Conservation (phyloP, 371 early-diverging fungal genomes). For the Rhizopus stolonifer region DNA sequence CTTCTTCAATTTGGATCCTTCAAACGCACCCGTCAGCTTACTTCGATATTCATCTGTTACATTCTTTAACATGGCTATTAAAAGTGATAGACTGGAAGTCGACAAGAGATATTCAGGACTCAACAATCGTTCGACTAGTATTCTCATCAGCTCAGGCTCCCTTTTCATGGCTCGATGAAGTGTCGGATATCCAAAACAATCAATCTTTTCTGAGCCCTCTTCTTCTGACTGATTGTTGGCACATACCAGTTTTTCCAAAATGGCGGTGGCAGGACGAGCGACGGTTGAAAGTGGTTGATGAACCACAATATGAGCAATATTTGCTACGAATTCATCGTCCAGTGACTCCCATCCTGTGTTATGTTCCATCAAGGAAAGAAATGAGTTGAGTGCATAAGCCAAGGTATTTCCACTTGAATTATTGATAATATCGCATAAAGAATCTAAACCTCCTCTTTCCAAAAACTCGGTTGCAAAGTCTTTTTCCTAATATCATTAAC, state of each 20-base stretch:
- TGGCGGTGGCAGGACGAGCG: slow-evolving; percentile 71
- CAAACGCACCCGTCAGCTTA: slow-evolving; percentile 47
- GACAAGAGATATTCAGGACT: slow-evolving; percentile 68
- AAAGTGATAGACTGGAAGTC: slow-evolving; percentile 60
- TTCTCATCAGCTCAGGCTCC: slow-evolving; percentile 55
- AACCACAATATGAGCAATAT: slow-evolving; percentile 61
- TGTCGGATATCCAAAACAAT: slow-evolving; percentile 24
- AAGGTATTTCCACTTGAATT: slow-evolving; percentile 65
- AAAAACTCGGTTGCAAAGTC: slow-evolving; percentile 77
- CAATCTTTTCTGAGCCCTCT: slow-evolving; percentile 3
- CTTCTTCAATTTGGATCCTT: slow-evolving; percentile 47
- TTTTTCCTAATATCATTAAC: too few relatives aligned
- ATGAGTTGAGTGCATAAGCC: slow-evolving; percentile 71
- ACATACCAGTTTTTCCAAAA: slow-evolving; percentile 64
- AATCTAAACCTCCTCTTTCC: slow-evolving; percentile 59
- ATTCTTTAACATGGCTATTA: slow-evolving; percentile 65
- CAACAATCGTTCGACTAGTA: slow-evolving; percentile 61
- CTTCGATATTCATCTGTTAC: slow-evolving; percentile 58
- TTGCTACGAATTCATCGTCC: slow-evolving; percentile 50
- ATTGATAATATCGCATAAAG: slow-evolving; percentile 61
- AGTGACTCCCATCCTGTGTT: slow-evolving; percentile 64
- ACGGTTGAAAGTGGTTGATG: slow-evolving; percentile 69
- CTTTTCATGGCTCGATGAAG: slow-evolving; percentile 53
- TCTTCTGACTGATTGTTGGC: slow-evolving; percentile 35
- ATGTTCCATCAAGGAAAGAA: slow-evolving; percentile 69